Conservation (phyloP, 2,329 filamentous ascomycete species). For the Coniochaeta sp. region DNA sequence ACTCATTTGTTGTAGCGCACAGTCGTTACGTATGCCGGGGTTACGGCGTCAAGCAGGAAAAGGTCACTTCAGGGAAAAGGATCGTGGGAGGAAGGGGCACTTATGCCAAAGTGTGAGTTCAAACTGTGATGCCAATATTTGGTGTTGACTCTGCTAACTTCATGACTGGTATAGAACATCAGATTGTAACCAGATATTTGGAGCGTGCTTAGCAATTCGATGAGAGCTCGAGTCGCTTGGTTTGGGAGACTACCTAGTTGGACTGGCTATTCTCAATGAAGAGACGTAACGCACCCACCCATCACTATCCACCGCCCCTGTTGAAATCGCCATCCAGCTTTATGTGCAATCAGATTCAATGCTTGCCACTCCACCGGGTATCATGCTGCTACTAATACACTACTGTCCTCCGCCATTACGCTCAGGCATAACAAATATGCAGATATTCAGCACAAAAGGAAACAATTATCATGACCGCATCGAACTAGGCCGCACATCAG, state of each 20-base stretch:
- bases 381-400: too few relatives aligned
- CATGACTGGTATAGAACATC: not conserved
- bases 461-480: not conserved
- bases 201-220: not conserved
- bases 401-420: not conserved
- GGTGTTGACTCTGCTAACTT: not conserved
- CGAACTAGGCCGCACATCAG: not conserved
- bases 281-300: too few relatives aligned
- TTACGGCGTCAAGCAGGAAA: slow-evolving; percentile 2
- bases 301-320: too few relatives aligned
- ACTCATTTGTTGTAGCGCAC: not conserved
- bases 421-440: not conserved
- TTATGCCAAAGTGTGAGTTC: slow-evolving; percentile 4
- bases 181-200: slow-evolving; percentile 8
- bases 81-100: slow-evolving; percentile 18
- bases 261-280: too few relatives aligned
- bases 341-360: too few relatives aligned
- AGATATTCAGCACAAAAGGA: not conserved
- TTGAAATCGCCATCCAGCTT: too few relatives aligned
- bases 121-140: not conserved
- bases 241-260: too few relatives aligned
- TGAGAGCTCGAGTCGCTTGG: not conserved
- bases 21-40: not conserved
- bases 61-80: slow-evolving; percentile 4
- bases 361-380: too few relatives aligned